Conservation (phyloP, 345 rosid genomes). For the Aquilaria sinensis region DNA sequence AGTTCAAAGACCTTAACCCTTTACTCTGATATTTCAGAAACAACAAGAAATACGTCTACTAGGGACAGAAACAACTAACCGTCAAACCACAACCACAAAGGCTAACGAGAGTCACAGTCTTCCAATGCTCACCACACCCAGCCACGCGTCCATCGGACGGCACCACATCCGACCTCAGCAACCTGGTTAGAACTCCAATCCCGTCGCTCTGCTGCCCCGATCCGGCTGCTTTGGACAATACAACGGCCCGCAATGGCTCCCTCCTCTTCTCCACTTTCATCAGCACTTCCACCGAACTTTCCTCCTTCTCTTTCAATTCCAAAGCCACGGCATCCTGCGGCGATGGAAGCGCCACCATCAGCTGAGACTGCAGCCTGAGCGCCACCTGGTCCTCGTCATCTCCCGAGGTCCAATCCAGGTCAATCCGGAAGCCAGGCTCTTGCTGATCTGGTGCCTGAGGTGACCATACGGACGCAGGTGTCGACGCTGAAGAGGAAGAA, state of each 20-base stretch:
- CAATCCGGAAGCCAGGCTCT: slow-evolving; percentile 62
- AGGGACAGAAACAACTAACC: slow-evolving; percentile 25
- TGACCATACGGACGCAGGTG: slow-evolving; percentile 15
- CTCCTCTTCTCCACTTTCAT: slow-evolving; percentile 86
- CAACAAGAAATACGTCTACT: not conserved
- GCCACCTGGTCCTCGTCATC: slow-evolving; percentile 97
- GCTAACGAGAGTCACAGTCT: slow-evolving; percentile 59
- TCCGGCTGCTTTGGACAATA: slow-evolving; percentile 56
- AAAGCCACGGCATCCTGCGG: slow-evolving; percentile 77
- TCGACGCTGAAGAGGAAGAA: slow-evolving; percentile 23
- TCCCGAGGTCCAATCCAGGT: slow-evolving; percentile 85
- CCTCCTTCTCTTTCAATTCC: slow-evolving; percentile 36
- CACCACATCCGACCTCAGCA: slow-evolving; percentile 53
- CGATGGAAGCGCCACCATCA: slow-evolving; percentile 87
- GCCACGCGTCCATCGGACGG: slow-evolving; percentile 31
- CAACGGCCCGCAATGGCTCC: slow-evolving; percentile 66
- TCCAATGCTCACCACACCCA: slow-evolving; percentile 75
- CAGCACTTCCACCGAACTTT: slow-evolving; percentile 36
- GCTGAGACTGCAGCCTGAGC: slow-evolving; percentile 74
- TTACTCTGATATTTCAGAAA: not conserved
- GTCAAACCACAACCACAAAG: slow-evolving; percentile 65
- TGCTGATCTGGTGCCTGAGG: slow-evolving; percentile 39
- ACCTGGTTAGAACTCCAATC: slow-evolving; percentile 59
- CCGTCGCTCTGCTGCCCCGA: slow-evolving; percentile 92
- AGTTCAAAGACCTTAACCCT: not conserved